Conservation (phyloP, 352 stramenopile genomes). For the Phytophthora pinifolia region DNA sequence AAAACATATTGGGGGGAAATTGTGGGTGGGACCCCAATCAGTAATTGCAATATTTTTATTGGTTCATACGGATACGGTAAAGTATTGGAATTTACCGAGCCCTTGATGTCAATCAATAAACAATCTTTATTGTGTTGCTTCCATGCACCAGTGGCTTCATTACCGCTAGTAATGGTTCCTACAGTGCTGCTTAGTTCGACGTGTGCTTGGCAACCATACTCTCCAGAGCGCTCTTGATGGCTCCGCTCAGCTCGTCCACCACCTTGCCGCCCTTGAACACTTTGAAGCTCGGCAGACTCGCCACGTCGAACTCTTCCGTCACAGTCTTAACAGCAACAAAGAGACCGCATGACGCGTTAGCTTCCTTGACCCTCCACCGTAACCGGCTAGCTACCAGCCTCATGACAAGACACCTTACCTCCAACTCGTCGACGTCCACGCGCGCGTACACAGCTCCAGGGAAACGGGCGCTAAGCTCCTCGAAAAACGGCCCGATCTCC, state of each 20-base stretch:
- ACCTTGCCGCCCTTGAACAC: conserved; percentile 90
- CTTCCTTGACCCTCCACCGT: background rate
- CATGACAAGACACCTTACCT: conserved; percentile 31
- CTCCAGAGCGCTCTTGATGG: conserved; percentile 61
- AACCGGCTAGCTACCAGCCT: background rate
- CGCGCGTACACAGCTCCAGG: conserved; percentile 59
- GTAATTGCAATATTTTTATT: no score
- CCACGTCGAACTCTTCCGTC: conserved; percentile 65
- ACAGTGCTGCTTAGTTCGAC: conserved; percentile 8
- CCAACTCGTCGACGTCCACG: conserved; percentile 77
- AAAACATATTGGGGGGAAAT: no score
- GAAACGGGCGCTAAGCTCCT: conserved; percentile 63
- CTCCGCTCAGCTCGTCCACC: conserved; percentile 85
- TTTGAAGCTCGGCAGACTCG: conserved; percentile 93
- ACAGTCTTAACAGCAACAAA: conserved; percentile 39
- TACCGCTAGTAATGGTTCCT: background rate
- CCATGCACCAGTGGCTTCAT: no score
- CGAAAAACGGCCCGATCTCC: conserved; percentile 78
- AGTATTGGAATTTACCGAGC: no score
- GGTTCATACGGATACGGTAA: no score
- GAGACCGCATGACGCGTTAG: no score
- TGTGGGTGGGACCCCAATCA: no score
- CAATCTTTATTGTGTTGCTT: no score
- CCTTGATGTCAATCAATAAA: no score
- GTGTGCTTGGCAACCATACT: conserved; percentile 55